Conservation (phyloP, 768 basidiomycete genomes). For the Auricularia heimuer region DNA sequence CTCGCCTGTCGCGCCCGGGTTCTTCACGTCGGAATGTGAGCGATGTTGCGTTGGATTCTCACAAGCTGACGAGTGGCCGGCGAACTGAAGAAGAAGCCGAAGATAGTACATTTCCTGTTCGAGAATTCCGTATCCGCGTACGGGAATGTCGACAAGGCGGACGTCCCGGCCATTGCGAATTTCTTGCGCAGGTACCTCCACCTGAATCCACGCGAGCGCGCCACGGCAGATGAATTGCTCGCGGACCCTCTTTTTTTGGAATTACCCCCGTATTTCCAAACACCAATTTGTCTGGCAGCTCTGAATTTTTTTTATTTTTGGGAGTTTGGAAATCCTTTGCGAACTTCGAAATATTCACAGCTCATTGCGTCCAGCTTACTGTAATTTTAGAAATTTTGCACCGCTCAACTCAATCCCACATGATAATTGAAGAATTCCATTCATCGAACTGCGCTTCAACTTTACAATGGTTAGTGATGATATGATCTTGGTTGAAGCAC, state of each 20-base stretch:
- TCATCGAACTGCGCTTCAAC: too few species aligned
- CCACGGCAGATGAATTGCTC: conserved; percentile 20
- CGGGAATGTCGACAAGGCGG: conserved; percentile 1
- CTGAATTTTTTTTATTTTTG: too few species aligned
- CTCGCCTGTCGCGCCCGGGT: neutral
- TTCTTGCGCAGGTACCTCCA: neutral
- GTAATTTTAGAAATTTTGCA: too few species aligned
- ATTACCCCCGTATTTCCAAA: neutral
- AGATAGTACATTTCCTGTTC: neutral
- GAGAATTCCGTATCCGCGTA: neutral
- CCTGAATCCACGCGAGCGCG: neutral
- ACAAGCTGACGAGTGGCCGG: neutral
- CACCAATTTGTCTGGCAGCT: too few species aligned
- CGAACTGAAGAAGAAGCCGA: neutral
- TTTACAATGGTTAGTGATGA: too few species aligned
- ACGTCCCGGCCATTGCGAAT: neutral
- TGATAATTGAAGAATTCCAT: too few species aligned
- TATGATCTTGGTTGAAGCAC: too few species aligned
- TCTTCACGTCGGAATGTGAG: conserved; percentile 1
- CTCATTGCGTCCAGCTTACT: too few species aligned
- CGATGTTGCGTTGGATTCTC: neutral
- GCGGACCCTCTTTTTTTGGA: neutral
- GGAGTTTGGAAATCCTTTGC: too few species aligned
- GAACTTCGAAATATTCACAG: too few species aligned
- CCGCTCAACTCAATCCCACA: too few species aligned